phyloP scores from a whole-genome alignment of 2,329 filamentous ascomycete genomes.

The Arthroderma sp. region DNA sequence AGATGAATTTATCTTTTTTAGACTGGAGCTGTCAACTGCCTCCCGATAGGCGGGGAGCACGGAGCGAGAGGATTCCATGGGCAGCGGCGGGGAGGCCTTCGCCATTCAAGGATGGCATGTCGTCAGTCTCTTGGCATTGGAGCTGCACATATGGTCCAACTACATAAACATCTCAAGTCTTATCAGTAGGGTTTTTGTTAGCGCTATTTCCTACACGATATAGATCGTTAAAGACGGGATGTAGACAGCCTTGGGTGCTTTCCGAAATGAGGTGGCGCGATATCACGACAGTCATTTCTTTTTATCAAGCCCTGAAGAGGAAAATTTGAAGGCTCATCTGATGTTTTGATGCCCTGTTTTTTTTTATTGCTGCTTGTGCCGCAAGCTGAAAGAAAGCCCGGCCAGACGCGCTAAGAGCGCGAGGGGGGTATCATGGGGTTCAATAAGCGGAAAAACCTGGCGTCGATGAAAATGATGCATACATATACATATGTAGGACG shows the following conservation, averaged over 20 bases:
- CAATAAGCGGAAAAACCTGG: no score
- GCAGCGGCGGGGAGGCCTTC: background rate
- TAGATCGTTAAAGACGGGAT: background rate
- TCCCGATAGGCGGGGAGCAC: background rate
- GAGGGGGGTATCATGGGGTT: no score
- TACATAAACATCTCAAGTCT: background rate
- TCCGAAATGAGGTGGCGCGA: background rate
- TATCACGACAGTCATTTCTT: background rate
- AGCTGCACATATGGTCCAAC: background rate
- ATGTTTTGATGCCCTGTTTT: no score
- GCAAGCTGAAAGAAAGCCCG: no score
- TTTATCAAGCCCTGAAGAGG: background rate
- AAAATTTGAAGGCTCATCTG: no score
- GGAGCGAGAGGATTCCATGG: background rate
- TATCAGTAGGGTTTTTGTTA: background rate
- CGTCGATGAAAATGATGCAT: no score
- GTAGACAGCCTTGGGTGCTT: background rate
- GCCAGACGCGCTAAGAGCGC: no score
- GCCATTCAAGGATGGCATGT: slow-evolving; percentile 3
- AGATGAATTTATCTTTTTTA: background rate
- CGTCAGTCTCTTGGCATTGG: background rate
- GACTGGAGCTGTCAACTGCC: background rate
- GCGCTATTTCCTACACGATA: background rate
- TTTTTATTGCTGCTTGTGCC: no score
- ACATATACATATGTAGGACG: no score